Percentiles rank a stretch among this genome's conserved stretches.
phyloP scores from a whole-genome alignment of 768 basidiomycete genomes.

The Pleurotus djamor region DNA sequence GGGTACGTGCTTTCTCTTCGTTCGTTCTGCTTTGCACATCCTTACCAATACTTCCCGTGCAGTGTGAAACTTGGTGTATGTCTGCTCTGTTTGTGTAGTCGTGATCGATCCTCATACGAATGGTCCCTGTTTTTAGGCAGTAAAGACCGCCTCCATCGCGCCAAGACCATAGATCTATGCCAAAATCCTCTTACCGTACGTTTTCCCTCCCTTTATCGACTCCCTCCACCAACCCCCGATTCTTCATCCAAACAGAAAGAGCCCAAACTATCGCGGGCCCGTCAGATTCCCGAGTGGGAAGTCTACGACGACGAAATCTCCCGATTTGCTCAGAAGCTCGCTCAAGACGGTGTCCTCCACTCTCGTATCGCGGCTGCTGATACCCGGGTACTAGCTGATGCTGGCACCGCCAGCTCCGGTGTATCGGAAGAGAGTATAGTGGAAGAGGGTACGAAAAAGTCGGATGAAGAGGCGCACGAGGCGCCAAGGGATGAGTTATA shows the following conservation, averaged over 20 bases:
- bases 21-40: not conserved
- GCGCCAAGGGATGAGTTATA: conserved; percentile 14
- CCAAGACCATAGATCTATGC: conserved; percentile 93
- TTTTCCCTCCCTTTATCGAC: conserved; percentile 8
- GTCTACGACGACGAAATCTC: conserved; percentile 91
- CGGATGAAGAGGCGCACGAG: conserved; percentile 1
- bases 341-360: conserved; percentile 66
- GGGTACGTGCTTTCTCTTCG: conserved; percentile 50
- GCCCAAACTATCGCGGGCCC: conserved; percentile 89
- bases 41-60: conserved; percentile 9
- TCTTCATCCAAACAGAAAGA: conserved; percentile 68
- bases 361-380: conserved; percentile 68
- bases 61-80: conserved; percentile 99
- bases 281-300: conserved; percentile 98
- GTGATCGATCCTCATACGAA: not conserved
- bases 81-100: conserved; percentile 7
- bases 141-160: conserved; percentile 78
- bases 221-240: not conserved
- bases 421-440: not conserved
- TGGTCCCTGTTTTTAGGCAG: conserved; percentile 45
- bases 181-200: conserved; percentile 92
- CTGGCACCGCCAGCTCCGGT: conserved; percentile 16
- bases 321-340: conserved; percentile 70
- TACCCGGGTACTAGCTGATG: conserved; percentile 63
- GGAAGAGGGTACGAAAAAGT: not conserved